Conservation (phyloP, 306 rosid genomes). For the Hippophae gyantsensis region DNA sequence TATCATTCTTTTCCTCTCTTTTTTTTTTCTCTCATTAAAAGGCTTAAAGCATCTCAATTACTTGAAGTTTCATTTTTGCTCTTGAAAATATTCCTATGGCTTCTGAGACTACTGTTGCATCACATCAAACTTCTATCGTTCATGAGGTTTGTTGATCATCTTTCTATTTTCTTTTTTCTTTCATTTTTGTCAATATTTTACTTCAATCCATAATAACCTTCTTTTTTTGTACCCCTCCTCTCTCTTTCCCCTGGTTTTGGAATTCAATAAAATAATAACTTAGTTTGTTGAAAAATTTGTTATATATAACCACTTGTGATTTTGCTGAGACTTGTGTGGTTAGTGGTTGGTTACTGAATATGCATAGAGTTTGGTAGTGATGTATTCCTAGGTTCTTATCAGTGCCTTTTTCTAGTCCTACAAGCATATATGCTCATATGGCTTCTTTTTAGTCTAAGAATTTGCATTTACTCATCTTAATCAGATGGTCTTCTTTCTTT, state of each 20-base stretch:
- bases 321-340: not conserved
- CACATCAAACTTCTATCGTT: conserved; percentile 4
- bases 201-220: conserved; percentile 3
- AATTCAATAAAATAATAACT: not conserved
- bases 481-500: too few relatives aligned
- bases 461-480: too few relatives aligned
- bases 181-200: conserved; percentile 2
- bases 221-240: not conserved
- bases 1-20: conserved; percentile 32
- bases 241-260: not conserved
- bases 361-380: too few relatives aligned
- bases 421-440: too few relatives aligned
- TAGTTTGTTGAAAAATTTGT: not conserved
- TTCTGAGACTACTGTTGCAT: conserved; percentile 17
- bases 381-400: too few relatives aligned
- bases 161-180: not conserved
- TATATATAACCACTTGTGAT: not conserved
- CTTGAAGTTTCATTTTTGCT: conserved; percentile 9
- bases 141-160: conserved; percentile 36
- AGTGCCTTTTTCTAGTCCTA: too few relatives aligned
- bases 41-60: conserved; percentile 7
- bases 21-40: not conserved
- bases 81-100: conserved; percentile 36
- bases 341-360: too few relatives aligned
- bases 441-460: too few relatives aligned